Evolutionary conservation across 345 rosid species (phyloP).

Genomic region (Eucalyptus victrix): DNA sequence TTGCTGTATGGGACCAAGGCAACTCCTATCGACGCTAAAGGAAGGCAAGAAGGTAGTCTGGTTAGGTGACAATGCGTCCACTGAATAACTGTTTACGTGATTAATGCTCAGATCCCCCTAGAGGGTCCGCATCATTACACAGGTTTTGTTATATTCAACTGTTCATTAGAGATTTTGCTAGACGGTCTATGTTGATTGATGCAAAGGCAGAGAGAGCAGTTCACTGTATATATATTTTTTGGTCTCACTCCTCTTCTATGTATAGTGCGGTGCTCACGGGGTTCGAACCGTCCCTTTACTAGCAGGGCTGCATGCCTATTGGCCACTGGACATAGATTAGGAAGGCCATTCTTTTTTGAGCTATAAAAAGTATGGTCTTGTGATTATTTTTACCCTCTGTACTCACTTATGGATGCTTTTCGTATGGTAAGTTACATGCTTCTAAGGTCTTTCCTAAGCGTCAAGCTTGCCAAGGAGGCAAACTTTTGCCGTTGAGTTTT

Average conservation of each 20-base stretch:
- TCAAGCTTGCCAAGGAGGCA: too few relatives aligned
- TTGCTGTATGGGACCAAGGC: too few relatives aligned
- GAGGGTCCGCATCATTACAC: not conserved
- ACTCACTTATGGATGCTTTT: too few relatives aligned
- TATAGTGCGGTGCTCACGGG: not conserved
- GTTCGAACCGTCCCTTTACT: not conserved
- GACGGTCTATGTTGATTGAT: not conserved
- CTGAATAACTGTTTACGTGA: not conserved
- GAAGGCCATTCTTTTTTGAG: not conserved
- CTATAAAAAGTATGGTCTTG: not conserved
- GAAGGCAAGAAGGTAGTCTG: too few relatives aligned
- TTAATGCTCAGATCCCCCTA: not conserved
- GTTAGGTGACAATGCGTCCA: too few relatives aligned
- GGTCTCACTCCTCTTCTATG: not conserved
- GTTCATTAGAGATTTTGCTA: not conserved
- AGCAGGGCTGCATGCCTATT: not conserved
- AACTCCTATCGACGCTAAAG: not conserved
- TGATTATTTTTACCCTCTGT: not conserved
- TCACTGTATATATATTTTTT: not conserved
- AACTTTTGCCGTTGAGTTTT: too few relatives aligned
- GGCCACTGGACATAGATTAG: not conserved
- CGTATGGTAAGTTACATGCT: too few relatives aligned
- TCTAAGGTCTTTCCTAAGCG: too few relatives aligned
- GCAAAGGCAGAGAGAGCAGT: not conserved
- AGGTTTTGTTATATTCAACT: not conserved